Evolutionary conservation across 2,329 filamentous ascomycete genomes (phyloP), one percentile per base, ranked within the genome.

Genomic region (Colletotrichum sansevieriae): DNA sequence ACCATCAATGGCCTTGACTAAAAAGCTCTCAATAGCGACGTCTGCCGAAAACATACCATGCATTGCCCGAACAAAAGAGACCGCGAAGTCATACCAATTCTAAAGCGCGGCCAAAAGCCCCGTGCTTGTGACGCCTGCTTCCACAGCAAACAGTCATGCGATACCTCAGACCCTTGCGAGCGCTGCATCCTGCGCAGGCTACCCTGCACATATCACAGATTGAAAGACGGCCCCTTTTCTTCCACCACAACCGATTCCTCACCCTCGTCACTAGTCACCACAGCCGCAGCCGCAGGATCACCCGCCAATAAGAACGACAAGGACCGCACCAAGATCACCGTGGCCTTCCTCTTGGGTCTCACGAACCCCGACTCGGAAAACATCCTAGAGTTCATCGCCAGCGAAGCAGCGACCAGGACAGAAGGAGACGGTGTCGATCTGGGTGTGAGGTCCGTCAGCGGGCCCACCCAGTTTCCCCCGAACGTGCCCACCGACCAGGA

Each of bases 81-180:
- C 18, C 47, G 56, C 15, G 62, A 69, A 18, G 43, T 35, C 2
- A 33, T 75, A 1, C 73, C 73, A 3, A 70, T 72, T 1, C 69
- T 72, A 9, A 74, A 72, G 43, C 73, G 75, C 5, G 76, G 76
- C 13, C 74, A 76, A 35, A 76, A 75, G 47, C 72, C 75, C 0
- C 63, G 68, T 1, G 75, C 76, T 3, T 78, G 76, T 62, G 75
- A 76, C 20, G 71, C 72, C 2, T 78, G 76, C 60, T 76, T 74
- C 58, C 71, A 70, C 29, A 74, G 74, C 69, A 76, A 76, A 37
- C 69, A 75, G 12, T 73, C 74, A 18, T 78, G 76, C 63, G 74
- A 77, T 56, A 74, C 70, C 4, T 65, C 55, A 2, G 54, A 69
- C 3, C 75, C 75, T 0, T 78, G 76, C 56, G 60, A 68, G 3